Evolutionary conservation across 1,284 basidiomycete species (phyloP).

Genomic region (Singerocomus inundabilis): DNA sequence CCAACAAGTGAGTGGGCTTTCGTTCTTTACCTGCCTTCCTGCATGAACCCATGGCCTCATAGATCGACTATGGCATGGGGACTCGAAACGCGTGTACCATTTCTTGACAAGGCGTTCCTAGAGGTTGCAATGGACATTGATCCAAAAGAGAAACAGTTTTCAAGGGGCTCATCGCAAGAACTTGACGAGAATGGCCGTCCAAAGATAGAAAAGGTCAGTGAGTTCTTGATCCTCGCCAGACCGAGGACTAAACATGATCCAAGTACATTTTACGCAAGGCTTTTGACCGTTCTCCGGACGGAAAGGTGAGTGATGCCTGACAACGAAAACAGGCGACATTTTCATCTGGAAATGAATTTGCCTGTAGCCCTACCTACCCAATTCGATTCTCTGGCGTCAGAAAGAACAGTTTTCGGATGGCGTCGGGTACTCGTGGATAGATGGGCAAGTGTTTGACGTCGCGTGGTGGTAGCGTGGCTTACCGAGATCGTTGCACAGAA

Average conservation of each 20-base stretch:
- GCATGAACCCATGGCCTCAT: conserved; percentile 3
- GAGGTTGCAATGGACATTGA: conserved; percentile 93
- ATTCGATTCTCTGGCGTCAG: conserved; percentile 96
- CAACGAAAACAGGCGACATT: background rate
- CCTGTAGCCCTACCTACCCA: conserved; percentile 85
- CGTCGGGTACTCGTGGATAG: conserved; percentile 99
- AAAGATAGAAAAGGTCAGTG: conserved; percentile 86
- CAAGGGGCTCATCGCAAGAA: conserved; percentile 76
- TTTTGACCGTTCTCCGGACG: conserved; percentile 86
- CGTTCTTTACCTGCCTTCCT: conserved; percentile 1
- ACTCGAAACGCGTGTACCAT: conserved; percentile 97
- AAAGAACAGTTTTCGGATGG: conserved; percentile 99
- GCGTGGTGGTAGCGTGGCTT: background rate
- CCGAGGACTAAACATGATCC: conserved; percentile 9
- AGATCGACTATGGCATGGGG: conserved; percentile 99
- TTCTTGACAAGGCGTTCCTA: conserved; percentile 97
- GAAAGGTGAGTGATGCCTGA: conserved; percentile 55
- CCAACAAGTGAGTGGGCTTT: conserved; percentile 78
- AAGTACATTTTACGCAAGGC: conserved; percentile 97
- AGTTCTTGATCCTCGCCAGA: conserved; percentile 5
- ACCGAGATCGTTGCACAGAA: conserved; percentile 43
- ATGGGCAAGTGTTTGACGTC: conserved; percentile 62
- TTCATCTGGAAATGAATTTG: background rate
- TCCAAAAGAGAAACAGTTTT: conserved; percentile 88
- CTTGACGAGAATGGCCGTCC: conserved; percentile 84